Evolutionary conservation across 352 stramenopile species (phyloP), one percentile per base, ranked within the genome.

Genomic region (Phytophthora pinifolia): DNA sequence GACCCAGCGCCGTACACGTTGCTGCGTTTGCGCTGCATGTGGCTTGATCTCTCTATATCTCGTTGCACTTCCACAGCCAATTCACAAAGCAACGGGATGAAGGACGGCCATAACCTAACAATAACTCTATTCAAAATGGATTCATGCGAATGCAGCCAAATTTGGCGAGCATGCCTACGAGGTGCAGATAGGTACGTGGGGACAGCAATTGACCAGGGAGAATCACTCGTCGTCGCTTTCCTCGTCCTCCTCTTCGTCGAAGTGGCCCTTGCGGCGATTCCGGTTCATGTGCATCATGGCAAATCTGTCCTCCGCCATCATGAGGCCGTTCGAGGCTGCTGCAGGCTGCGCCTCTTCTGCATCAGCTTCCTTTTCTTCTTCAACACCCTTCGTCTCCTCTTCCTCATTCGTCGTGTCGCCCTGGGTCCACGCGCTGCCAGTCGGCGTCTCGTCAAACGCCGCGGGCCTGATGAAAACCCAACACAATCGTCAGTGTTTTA

Each of bases 261-360:
- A 86, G 37, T 88, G 66, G n/a, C 76, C 76, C 22, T 86, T 82
- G 46, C 79, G 79, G 8, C 79, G 83, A 72, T 92, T 92, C 52
- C 76, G 77, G 62, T 92, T 92, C 52, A 89, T 65, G 41, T 86
- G 67, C 62, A 83, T 67, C 37, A 76, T 62, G 6, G 71, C 73
- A 64, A 83, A 78, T 30, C 63, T 65, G 35, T 57, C 70, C 31
- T 76, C 61, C 29, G 80, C 46, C 79, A 89, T 87, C 37, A 65
- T 74, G 38, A 89, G 70, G 38, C 72, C 76, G n/a, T 74, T 79
- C n/a, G 44, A 56, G 22, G n/a, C 53, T 4, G 37, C 30, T 17
- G 54, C n/a, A 20, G 49, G 4, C 9, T 54, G 42, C 4, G 34
- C 14, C 20, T 67, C 50, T 27, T 74, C 48, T 8, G 65, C 48